These are phyloP conservation scores for Carex myosuroides DNA, from an alignment of 176 grass and related monocot species.

Conservation along the genomic window DNA sequence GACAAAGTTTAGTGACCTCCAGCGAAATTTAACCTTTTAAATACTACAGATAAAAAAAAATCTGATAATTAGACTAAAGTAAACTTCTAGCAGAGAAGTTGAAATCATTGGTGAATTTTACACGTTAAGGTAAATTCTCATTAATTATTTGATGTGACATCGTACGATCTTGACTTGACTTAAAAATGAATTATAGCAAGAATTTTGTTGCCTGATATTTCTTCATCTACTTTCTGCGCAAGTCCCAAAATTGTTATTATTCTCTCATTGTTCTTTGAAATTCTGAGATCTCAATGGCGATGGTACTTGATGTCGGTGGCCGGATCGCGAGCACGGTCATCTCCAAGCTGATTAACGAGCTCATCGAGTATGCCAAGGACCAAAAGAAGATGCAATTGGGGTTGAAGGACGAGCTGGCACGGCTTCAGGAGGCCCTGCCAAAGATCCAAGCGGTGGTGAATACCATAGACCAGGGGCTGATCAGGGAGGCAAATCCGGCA, in stretches of 20 bases:
- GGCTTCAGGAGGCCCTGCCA: neutral
- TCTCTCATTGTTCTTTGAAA: neutral
- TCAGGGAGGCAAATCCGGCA: neutral
- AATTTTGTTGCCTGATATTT: no score
- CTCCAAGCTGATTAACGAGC: neutral
- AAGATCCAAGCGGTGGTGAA: neutral
- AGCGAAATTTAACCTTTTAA: no score
- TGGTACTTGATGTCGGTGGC: neutral
- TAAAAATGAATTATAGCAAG: no score
- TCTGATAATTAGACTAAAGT: no score
- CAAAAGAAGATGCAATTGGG: neutral
- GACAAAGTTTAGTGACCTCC: no score
- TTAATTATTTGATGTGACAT: no score
- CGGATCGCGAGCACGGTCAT: neutral
- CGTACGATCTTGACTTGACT: no score
- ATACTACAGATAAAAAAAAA: no score
- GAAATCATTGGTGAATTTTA: no score
- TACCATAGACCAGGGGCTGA: neutral
- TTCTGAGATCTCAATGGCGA: neutral
- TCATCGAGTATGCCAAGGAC: neutral
- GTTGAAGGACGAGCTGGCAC: neutral
- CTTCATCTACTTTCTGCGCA: no score
- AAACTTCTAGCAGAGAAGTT: no score
- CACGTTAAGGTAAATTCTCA: no score
- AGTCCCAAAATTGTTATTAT: neutral